Evolutionary conservation across 2,329 filamentous ascomycete species (phyloP).

Genomic region (Paracoccidioides brasiliensis): DNA sequence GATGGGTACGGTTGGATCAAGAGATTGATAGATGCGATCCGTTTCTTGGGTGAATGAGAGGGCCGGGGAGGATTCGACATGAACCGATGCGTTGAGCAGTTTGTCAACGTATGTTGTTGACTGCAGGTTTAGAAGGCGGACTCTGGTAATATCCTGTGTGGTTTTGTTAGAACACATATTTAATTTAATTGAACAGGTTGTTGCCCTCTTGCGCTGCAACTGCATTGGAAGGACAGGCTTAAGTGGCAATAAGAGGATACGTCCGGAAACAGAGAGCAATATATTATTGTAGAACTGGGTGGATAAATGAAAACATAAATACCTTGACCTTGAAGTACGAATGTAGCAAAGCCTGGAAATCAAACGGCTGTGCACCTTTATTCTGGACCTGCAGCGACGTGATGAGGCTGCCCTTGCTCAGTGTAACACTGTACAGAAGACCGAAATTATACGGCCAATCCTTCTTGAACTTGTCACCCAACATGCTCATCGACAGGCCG

Average conservation of each 20-base stretch:
- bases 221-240: not conserved
- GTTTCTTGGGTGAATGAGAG: constrained; percentile 65
- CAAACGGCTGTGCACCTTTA: constrained; percentile 62
- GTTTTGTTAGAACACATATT: not conserved
- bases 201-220: not conserved
- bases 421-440: constrained; percentile 82
- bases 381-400: constrained; percentile 83
- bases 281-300: not conserved
- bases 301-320: constrained; percentile 21
- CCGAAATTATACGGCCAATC: constrained; percentile 82
- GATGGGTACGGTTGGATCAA: constrained; percentile 38
- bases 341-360: constrained; percentile 85
- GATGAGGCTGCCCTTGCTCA: constrained; percentile 60
- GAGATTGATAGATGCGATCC: constrained; percentile 70
- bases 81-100: constrained; percentile 49
- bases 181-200: not conserved
- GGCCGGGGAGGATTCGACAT: constrained; percentile 51
- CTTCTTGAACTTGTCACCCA: constrained; percentile 54
- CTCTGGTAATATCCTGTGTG: constrained; percentile 60
- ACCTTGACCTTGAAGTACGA: constrained; percentile 77
- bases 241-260: not conserved
- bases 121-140: constrained; percentile 62
- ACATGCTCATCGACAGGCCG: constrained; percentile 61
- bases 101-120: constrained; percentile 74
- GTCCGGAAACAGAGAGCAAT: not conserved